phyloP scores from a whole-genome alignment of 768 basidiomycete genomes.

The Auricularia sp. region DNA sequence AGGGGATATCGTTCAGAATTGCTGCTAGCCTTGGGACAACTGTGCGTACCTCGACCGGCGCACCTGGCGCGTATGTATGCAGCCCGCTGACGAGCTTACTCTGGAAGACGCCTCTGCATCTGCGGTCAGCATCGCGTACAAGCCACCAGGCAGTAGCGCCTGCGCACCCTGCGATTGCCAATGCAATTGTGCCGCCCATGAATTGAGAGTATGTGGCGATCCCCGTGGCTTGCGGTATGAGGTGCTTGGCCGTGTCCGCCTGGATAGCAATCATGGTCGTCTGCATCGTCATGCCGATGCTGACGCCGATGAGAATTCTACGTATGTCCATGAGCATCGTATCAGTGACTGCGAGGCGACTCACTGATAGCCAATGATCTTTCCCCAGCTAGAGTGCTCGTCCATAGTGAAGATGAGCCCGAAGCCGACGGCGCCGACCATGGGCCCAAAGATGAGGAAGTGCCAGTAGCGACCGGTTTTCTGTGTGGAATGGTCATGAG shows the following conservation, averaged over 20 bases:
- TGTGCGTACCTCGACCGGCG: not conserved
- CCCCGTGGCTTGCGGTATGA: constrained; percentile 17
- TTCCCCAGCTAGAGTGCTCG: constrained; percentile 13
- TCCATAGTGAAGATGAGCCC: constrained; percentile 29
- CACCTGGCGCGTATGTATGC: not conserved
- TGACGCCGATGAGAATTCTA: constrained; percentile 24
- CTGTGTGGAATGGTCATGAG: not conserved
- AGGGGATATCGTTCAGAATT: too few species aligned
- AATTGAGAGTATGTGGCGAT: constrained; percentile 10
- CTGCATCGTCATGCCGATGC: constrained; percentile 27
- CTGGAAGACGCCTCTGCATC: not conserved
- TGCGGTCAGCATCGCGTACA: not conserved
- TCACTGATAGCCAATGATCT: constrained; percentile 31
- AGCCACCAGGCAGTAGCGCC: not conserved
- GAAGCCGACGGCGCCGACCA: constrained; percentile 24
- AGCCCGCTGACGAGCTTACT: not conserved
- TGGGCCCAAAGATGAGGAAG: constrained; percentile 22
- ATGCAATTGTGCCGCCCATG: not conserved
- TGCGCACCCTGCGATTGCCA: not conserved
- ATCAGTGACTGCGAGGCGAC: constrained; percentile 5
- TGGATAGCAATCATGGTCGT: constrained; percentile 20
- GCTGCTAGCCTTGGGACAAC: not conserved
- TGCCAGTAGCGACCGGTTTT: constrained; percentile 20
- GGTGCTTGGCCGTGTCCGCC: constrained; percentile 16
- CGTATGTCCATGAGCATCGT: not conserved